These are phyloP conservation scores for Cylindricascospora bacillispora DNA, from an alignment of 1,139 yeast genomes.

Conservation along the genomic window DNA sequence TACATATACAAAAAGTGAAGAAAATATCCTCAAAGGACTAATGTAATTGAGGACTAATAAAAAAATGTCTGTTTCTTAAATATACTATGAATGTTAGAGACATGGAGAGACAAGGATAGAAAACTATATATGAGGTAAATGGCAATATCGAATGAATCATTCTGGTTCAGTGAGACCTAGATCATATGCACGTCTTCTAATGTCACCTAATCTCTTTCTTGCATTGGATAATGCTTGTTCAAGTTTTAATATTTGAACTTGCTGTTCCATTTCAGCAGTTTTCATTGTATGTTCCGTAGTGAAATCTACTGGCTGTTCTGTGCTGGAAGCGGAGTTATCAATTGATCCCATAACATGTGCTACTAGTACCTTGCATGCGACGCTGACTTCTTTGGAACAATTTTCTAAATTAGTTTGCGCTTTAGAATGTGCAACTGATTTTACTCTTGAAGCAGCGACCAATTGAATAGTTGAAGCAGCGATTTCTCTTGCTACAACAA, in stretches of 20 bases:
- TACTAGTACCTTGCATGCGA: slow-evolving; percentile 55
- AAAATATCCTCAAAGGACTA: too few species aligned
- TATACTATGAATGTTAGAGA: too few species aligned
- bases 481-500: slow-evolving; percentile 85
- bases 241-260: slow-evolving; percentile 73
- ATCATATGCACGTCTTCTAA: slow-evolving; percentile 41
- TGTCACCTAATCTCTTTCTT: slow-evolving; percentile 73
- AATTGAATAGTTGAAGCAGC: slow-evolving; percentile 90
- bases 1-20: too few species aligned
- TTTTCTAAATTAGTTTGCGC: slow-evolving; percentile 64
- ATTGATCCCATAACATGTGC: slow-evolving; percentile 10
- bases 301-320: slow-evolving; percentile 45
- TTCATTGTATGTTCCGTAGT: slow-evolving; percentile 73
- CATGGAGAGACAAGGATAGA: too few species aligned
- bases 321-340: slow-evolving; percentile 5
- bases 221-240: slow-evolving; percentile 46
- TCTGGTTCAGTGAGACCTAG: slow-evolving; percentile 4
- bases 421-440: slow-evolving; percentile 64
- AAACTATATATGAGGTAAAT: too few species aligned
- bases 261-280: slow-evolving; percentile 87
- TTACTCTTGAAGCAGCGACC: slow-evolving; percentile 85
- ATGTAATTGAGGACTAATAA: too few species aligned
- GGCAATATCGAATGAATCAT: too few species aligned
- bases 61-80: too few species aligned
- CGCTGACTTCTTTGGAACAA: slow-evolving; percentile 57